phyloP scores from a whole-genome alignment of 192 early-diverging fungal genomes.

The Phlyctochytrium bullatum region DNA sequence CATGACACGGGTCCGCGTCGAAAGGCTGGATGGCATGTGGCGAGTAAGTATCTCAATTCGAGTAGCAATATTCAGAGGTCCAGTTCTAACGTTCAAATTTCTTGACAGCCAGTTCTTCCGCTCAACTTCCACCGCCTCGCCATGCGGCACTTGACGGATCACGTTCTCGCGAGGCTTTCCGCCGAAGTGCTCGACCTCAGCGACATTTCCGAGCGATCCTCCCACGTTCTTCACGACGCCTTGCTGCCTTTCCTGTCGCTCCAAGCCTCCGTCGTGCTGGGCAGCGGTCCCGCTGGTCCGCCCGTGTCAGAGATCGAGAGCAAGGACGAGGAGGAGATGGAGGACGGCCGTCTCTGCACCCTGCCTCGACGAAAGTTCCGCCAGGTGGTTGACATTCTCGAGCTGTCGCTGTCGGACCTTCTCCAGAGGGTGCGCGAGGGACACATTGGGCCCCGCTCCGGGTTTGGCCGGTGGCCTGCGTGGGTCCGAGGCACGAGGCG shows the following conservation, averaged over 20 bases:
- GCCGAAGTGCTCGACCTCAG: neutral
- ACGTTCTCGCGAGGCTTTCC: neutral
- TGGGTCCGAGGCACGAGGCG: too few species aligned
- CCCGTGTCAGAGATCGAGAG: neutral
- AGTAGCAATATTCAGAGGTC: too few species aligned
- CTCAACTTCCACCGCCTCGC: neutral
- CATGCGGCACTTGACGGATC: neutral
- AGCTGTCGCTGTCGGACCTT: constrained; percentile 36
- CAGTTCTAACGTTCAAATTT: too few species aligned
- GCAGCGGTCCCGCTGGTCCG: neutral
- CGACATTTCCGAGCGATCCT: neutral
- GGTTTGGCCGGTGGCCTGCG: neutral
- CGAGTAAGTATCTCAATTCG: neutral
- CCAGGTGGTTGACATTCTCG: constrained; percentile 27
- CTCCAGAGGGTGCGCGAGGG: constrained; percentile 38
- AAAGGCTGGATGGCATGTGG: neutral
- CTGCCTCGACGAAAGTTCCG: constrained; percentile 9
- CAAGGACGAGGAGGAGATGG: too few species aligned
- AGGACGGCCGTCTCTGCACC: too few species aligned
- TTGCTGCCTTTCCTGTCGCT: neutral
- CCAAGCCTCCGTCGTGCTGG: neutral
- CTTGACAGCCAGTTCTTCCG: neutral
- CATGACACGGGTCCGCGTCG: neutral
- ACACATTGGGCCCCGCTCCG: neutral
- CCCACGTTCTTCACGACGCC: neutral